Evolutionary conservation across 2,329 filamentous ascomycete genomes (phyloP).

Genomic region (Fusarium nurragi): DNA sequence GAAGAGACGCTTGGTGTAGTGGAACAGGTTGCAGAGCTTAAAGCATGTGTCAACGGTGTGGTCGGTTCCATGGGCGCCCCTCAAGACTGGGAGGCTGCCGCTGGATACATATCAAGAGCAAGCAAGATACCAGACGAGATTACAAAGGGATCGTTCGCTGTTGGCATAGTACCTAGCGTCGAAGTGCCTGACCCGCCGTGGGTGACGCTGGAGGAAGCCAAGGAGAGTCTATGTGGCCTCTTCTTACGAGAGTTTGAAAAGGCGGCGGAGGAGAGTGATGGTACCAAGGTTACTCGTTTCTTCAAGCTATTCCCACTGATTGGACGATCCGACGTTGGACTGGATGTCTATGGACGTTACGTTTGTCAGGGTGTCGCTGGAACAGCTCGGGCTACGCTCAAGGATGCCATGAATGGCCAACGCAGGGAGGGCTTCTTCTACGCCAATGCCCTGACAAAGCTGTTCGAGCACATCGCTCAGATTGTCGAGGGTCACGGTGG

Average conservation of each 20-base stretch:
- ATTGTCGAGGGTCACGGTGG: slow-evolving; percentile 93
- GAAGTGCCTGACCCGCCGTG: slow-evolving; percentile 93
- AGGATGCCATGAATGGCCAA: slow-evolving; percentile 65
- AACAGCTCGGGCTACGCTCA: slow-evolving; percentile 82
- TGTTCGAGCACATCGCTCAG: slow-evolving; percentile 97
- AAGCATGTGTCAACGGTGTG: slow-evolving; percentile 94
- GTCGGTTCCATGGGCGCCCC: slow-evolving; percentile 96
- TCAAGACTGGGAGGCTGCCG: slow-evolving; percentile 98
- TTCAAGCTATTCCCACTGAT: slow-evolving; percentile 98
- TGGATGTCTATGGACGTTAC: slow-evolving; percentile 95
- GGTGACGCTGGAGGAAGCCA: slow-evolving; percentile 85
- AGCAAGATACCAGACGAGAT: slow-evolving; percentile 83
- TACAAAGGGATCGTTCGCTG: slow-evolving; percentile 84
- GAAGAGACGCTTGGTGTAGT: slow-evolving; percentile 91
- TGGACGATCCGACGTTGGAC: slow-evolving; percentile 83
- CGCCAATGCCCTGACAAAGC: slow-evolving; percentile 84
- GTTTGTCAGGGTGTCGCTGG: slow-evolving; percentile 94
- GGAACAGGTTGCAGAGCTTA: slow-evolving; percentile 95
- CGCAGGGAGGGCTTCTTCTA: slow-evolving; percentile 87
- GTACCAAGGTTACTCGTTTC: slow-evolving; percentile 89
- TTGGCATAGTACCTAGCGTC: slow-evolving; percentile 91
- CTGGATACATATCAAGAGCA: slow-evolving; percentile 86
- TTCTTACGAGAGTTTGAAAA: slow-evolving; percentile 96
- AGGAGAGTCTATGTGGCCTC: slow-evolving; percentile 87
- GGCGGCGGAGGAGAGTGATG: slow-evolving; percentile 86